Evolutionary conservation across 257 asterid genomes (phyloP).

Genomic region (Solanum habrochaites): DNA sequence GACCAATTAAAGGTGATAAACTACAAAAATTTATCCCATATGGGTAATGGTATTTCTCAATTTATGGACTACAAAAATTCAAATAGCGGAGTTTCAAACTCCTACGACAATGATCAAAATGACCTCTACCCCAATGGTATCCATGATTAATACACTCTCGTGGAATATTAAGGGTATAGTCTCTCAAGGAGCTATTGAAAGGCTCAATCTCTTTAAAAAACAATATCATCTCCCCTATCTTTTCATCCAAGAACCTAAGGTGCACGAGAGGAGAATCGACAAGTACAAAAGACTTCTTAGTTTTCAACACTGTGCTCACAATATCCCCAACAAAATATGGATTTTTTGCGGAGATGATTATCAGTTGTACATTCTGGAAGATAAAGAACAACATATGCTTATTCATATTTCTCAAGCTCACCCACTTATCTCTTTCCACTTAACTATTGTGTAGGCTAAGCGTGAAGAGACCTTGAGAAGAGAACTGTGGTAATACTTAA

Average conservation of each 20-base stretch:
- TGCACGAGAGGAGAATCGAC: background rate
- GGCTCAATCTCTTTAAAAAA: background rate
- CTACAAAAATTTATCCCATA: background rate
- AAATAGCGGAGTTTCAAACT: background rate
- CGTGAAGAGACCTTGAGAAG: background rate
- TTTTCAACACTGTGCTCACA: background rate
- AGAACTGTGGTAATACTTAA: background rate
- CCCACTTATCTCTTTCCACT: background rate
- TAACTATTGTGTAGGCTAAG: background rate
- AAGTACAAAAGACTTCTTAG: background rate
- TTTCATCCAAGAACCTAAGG: background rate
- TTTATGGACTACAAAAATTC: background rate
- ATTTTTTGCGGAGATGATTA: background rate
- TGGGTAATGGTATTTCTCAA: background rate
- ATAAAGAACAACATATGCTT: background rate
- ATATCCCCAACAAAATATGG: background rate
- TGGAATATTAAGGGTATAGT: background rate
- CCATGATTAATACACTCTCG: background rate
- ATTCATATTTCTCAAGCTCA: background rate
- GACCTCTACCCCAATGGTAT: background rate
- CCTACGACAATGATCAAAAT: background rate
- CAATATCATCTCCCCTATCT: background rate
- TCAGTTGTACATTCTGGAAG: background rate
- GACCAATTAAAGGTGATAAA: background rate
- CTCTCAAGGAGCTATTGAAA: background rate